phyloP scores from a whole-genome alignment of 2,329 filamentous ascomycete genomes.

The Curvularia hawaiiensis region DNA sequence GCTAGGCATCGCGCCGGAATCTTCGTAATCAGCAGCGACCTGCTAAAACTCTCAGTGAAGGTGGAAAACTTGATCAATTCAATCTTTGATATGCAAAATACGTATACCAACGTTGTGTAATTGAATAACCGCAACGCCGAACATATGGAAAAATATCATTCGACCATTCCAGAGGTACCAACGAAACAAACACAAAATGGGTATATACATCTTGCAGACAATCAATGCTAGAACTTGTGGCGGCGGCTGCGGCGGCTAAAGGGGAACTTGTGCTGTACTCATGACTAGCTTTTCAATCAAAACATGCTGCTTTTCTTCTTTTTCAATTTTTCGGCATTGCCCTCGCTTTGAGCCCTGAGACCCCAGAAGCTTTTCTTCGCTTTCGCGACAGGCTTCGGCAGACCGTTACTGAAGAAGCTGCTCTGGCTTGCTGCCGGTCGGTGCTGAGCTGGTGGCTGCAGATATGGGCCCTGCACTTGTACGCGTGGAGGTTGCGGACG shows the following conservation, averaged over 20 bases:
- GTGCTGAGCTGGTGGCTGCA: conserved; percentile 33
- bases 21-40: no score
- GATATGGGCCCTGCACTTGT: conserved; percentile 33
- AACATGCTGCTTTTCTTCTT: conserved; percentile 55
- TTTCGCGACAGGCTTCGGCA: conserved; percentile 34
- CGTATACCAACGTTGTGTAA: background rate
- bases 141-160: background rate
- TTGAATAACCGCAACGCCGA: background rate
- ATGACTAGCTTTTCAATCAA: conserved; percentile 22
- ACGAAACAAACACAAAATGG: background rate
- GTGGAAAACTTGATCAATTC: background rate
- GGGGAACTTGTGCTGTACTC: background rate
- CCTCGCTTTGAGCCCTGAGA: conserved; percentile 39
- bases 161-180: background rate
- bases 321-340: conserved; percentile 40
- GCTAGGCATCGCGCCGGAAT: no score
- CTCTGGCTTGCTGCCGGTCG: conserved; percentile 40
- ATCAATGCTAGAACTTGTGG: background rate
- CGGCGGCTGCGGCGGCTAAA: background rate
- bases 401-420: conserved; percentile 44
- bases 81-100: background rate
- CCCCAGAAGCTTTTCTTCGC: conserved; percentile 49
- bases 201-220: background rate
- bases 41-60: background rate
- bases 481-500: conserved; percentile 22